Evolutionary conservation across 192 early-diverging fungal species (phyloP), one percentile per base, ranked within the genome.

Genomic region (Coemansia sp.): DNA sequence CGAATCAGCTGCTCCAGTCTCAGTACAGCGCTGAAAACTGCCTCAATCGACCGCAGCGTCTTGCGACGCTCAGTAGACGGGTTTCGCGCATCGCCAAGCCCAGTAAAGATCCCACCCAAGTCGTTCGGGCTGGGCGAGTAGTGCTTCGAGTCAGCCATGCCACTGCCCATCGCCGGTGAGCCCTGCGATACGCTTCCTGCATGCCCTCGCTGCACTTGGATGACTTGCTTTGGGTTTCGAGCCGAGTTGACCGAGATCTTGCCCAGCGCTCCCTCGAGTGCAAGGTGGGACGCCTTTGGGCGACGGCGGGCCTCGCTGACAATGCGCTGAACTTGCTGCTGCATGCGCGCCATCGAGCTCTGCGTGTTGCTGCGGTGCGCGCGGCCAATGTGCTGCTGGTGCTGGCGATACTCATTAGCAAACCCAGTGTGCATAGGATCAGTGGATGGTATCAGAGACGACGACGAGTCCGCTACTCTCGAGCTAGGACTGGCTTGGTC

Each of bases 271-370:
- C 96, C 96, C 74, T 98, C 97, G 47, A 97, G 79, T 19, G 95
- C 87, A 38, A 96, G 92, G 88, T 74, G 42, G n/a, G 90, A 89
- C 31, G 89, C 87, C 61, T 94, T 97, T 39, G 92, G 94, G 64
- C 91, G 91, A 43, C 90, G 85, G 69, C 92, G 94, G 40, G 96
- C 91, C 59, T 92, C 90, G 66, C 94, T 95, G 64, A 99, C 96
- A 65, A 99, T 91, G 27, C 95, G 91, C 82, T 97, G 92, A 59
- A 99, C 93, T 62, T 99, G 96, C 74, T 95, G 91, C 63, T 98
- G 94, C 93, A 99, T 94, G 29, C 85, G 80, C 9, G 83, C 77
- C 83, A 87, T 86, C 35, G 84, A 84, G 66, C 75, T 87, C 45
- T 89, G 83, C 35, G 72, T 74, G 64, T 68, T 47, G 69, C 71